phyloP scores from a whole-genome alignment of 192 early-diverging fungal species.

The Gaertneriomyces semiglobifer region DNA sequence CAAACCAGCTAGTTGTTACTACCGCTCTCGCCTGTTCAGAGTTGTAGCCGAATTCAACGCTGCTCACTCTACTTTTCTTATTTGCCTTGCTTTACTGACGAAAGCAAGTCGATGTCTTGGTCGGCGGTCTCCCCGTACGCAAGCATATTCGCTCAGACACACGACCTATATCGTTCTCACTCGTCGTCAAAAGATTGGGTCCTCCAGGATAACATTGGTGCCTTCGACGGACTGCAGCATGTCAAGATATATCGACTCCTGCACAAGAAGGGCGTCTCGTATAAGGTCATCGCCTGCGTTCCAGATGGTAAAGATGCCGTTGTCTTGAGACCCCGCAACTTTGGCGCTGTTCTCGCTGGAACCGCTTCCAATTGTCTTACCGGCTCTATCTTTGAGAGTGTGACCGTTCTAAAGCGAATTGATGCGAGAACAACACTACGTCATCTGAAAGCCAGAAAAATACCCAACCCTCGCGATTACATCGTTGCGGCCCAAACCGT shows the following conservation, averaged over 20 bases:
- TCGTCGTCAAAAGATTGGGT: neutral
- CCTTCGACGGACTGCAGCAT: neutral
- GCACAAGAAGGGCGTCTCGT: neutral
- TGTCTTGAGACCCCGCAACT: constrained; percentile 13
- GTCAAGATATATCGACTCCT: constrained; percentile 9
- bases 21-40: too few relatives aligned
- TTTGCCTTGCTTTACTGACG: neutral
- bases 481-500: constrained; percentile 20
- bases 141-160: neutral
- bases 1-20: too few relatives aligned
- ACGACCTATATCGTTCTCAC: neutral
- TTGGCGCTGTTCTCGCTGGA: constrained; percentile 23
- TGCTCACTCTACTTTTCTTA: neutral
- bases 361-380: neutral
- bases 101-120: too few relatives aligned
- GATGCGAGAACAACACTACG: constrained; percentile 22
- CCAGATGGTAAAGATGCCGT: neutral
- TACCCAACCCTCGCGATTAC: constrained; percentile 1
- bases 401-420: constrained; percentile 14
- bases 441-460: neutral
- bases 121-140: neutral
- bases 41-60: neutral
- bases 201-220: neutral
- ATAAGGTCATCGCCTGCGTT: constrained; percentile 8
- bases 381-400: constrained; percentile 18